Conservation (phyloP, 495 filamentous ascomycete genomes). For the Daldinia childiae region DNA sequence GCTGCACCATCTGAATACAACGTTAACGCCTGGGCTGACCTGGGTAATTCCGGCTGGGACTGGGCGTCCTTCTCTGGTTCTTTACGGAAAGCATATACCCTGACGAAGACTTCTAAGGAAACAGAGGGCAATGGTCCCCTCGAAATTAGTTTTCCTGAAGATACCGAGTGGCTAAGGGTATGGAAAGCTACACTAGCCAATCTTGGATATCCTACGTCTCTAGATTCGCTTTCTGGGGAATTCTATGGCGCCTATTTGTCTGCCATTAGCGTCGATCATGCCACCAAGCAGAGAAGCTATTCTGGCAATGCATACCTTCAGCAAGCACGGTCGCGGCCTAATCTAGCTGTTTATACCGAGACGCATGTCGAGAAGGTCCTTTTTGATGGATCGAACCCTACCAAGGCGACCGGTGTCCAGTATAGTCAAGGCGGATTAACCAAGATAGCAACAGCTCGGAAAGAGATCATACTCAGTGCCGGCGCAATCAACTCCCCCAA, state of each 20-base stretch:
- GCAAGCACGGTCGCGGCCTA: not conserved
- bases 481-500: not conserved
- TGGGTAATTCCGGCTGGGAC: slow-evolving; percentile 55
- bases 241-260: not conserved
- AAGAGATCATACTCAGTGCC: not conserved
- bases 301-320: slow-evolving; percentile 3
- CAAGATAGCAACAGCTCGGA: not conserved
- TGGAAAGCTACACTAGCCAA: slow-evolving; percentile 41
- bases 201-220: not conserved
- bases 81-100: not conserved
- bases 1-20: slow-evolving; percentile 21
- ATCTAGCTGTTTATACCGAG: not conserved
- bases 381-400: not conserved
- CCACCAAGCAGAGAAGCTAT: slow-evolving; percentile 5
- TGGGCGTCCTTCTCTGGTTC: slow-evolving; percentile 46
- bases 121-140: slow-evolving; percentile 34
- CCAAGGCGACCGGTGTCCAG: not conserved
- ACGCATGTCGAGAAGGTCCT: not conserved
- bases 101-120: not conserved
- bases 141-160: slow-evolving; percentile 21
- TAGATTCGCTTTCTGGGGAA: not conserved
- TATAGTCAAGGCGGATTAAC: not conserved
- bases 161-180: slow-evolving; percentile 18
- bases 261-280: not conserved
- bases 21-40: slow-evolving; percentile 52